These are phyloP conservation scores for Chlamydomonas sphaeroides DNA, from an alignment of 139 green algal genomes.

Conservation along the genomic window DNA sequence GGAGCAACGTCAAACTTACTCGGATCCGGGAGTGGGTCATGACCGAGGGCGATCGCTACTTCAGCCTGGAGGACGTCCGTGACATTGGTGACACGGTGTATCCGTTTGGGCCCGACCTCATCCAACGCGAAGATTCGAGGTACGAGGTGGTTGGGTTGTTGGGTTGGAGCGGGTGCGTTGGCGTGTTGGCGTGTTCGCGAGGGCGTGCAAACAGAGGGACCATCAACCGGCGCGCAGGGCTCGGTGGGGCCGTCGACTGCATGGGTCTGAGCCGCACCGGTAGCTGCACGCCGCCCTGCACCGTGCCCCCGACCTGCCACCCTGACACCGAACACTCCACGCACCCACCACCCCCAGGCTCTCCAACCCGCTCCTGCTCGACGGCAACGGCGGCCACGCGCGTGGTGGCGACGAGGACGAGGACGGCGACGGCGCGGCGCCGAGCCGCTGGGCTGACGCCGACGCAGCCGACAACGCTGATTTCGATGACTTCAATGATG, in stretches of 20 bases:
- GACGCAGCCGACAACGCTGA: constrained; percentile 9
- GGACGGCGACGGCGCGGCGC: not conserved
- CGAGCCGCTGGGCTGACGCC: constrained; percentile 13
- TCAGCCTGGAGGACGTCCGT: constrained; percentile 21
- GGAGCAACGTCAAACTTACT: constrained; percentile 27
- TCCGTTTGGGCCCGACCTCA: constrained; percentile 32
- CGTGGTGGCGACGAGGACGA: constrained; percentile 1
- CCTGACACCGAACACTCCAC: too few relatives aligned
- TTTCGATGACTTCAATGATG: too few relatives aligned
- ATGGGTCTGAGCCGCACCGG: too few relatives aligned
- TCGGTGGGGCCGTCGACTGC: too few relatives aligned
- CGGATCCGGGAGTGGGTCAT: constrained; percentile 38
- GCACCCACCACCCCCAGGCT: not conserved
- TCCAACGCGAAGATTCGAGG: constrained; percentile 27
- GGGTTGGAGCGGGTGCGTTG: too few relatives aligned
- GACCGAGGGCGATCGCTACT: constrained; percentile 33
- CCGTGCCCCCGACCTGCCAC: too few relatives aligned
- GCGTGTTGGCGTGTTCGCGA: too few relatives aligned
- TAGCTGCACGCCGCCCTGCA: too few relatives aligned
- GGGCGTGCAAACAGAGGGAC: too few relatives aligned
- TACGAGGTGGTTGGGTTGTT: not conserved
- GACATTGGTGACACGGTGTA: constrained; percentile 24
- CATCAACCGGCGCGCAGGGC: too few relatives aligned
- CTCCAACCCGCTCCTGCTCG: not conserved
- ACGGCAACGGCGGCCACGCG: constrained; percentile 6